These are phyloP conservation scores for Fusarium pininemorale DNA, from an alignment of 2,329 filamentous ascomycete species.

Conservation along the genomic window DNA sequence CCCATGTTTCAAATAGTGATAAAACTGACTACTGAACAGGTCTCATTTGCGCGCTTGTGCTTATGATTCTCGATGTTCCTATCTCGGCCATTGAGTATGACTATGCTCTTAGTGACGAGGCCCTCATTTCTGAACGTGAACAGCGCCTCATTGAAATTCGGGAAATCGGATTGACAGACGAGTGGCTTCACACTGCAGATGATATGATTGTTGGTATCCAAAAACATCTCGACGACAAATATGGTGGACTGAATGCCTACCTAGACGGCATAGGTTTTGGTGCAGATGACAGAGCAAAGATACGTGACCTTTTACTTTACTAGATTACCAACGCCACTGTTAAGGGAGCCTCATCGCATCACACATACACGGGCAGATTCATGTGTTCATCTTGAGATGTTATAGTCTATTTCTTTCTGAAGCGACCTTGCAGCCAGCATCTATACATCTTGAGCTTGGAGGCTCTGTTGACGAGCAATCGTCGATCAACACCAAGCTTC, in stretches of 20 bases:
- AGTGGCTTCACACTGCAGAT: constrained; percentile 73
- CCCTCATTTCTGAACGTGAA: constrained; percentile 68
- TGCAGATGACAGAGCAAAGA: constrained; percentile 50
- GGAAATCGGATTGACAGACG: constrained; percentile 75
- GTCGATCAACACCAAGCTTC: constrained; percentile 84
- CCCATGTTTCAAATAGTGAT: no score
- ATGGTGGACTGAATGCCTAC: constrained; percentile 75
- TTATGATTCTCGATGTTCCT: constrained; percentile 70
- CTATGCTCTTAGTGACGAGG: constrained; percentile 72
- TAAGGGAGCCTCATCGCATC: neutral
- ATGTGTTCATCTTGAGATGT: constrained; percentile 16
- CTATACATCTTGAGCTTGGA: constrained; percentile 97
- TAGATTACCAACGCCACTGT: constrained; percentile 26
- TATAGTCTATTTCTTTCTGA: constrained; percentile 70
- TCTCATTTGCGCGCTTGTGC: constrained; percentile 71
- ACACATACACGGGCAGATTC: neutral
- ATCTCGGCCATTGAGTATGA: constrained; percentile 72
- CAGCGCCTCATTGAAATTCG: constrained; percentile 73
- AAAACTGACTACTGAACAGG: constrained; percentile 60
- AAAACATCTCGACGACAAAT: constrained; percentile 65
- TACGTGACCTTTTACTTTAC: constrained; percentile 56
- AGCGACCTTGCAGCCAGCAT: constrained; percentile 91
- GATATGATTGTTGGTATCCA: constrained; percentile 70
- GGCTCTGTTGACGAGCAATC: constrained; percentile 91
- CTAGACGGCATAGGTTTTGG: constrained; percentile 69